A percentile compares a stretch with the other conserved stretches of the same genome.
Evolutionary conservation across 1,284 basidiomycete genomes (phyloP).

Genomic region (Puccinia novopanici): DNA sequence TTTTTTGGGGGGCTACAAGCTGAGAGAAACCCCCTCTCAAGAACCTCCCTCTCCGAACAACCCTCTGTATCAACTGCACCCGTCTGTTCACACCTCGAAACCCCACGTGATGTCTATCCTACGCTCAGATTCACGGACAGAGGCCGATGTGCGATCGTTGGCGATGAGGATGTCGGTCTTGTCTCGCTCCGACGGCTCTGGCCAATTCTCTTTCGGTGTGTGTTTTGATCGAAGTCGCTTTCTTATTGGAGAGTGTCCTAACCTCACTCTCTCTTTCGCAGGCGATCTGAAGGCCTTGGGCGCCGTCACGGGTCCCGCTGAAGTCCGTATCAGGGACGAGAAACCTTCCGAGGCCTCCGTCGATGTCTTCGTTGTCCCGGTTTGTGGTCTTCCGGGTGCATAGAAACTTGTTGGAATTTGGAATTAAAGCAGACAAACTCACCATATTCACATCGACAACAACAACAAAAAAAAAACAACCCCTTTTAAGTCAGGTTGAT

Average conservation of each 20-base stretch:
- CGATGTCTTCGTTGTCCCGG: slow-evolving; percentile 63
- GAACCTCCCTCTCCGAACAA: too few species aligned
- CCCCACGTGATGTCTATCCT: slow-evolving; percentile 10
- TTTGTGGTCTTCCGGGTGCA: slow-evolving; percentile 61
- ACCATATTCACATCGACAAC: neutral
- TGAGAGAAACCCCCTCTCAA: too few species aligned
- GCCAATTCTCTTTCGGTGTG: slow-evolving; percentile 40
- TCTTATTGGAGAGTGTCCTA: too few species aligned
- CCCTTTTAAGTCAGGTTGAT: too few species aligned
- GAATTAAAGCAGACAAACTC: neutral
- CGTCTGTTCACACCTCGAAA: too few species aligned
- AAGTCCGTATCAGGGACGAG: slow-evolving; percentile 64
- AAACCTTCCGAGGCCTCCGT: slow-evolving; percentile 63
- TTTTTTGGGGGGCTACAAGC: too few species aligned
- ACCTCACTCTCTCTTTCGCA: slow-evolving; percentile 51
- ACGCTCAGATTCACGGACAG: slow-evolving; percentile 34
- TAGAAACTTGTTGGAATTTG: slow-evolving; percentile 50
- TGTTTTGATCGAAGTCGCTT: neutral
- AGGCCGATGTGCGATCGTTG: slow-evolving; percentile 34
- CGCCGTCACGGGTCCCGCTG: slow-evolving; percentile 63
- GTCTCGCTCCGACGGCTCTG: slow-evolving; percentile 38
- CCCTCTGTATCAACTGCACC: too few species aligned
- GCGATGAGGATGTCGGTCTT: slow-evolving; percentile 29
- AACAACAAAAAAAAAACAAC: neutral
- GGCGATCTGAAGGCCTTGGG: slow-evolving; percentile 61